Evolutionary conservation across 768 basidiomycete species (phyloP), one percentile per base, ranked within the genome.

Genomic region (Suillus ampliporus): DNA sequence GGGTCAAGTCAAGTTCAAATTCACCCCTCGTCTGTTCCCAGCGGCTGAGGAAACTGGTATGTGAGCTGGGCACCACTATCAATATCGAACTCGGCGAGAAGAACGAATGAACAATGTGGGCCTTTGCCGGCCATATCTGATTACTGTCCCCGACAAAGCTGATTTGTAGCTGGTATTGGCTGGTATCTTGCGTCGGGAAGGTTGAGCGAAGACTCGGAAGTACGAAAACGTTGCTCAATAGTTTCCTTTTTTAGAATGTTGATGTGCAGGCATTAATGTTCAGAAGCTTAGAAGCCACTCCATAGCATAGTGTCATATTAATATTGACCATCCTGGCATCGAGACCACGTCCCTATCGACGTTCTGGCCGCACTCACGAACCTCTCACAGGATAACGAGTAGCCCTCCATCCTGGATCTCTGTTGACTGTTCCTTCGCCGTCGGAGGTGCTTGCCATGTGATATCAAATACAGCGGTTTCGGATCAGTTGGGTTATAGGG

Each of bases 1-100:
- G 56, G 44, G 38, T 35, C 52, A 54, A 40, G 51, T 56, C 56
- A 54, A 54, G 53, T 26, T 48, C 26, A 48, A 10, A 77, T 86
- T 68, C 73, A 97, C 96, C 94, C 91, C 76, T 97, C 95, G 83
- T 99, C 94, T 61, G 93, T 88, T 11, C 97, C 97, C 40, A 97
- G 83, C 14, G 95, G 93, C 71, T 92, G 92, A 11, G 97, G 97
- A 72, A 97, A 98, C 77, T 99, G 95, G 76, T 97, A 96, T 46
- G 94, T 91, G 65, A 99, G 82, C 66, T 94, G 91, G 3, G 96
- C 92, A 38, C 97, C 97, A 61, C 91, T 87, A 72, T 94, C 89
- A 66, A 99, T 98, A 80, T 99, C 94, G 79, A 99, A 99, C 76
- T 99, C 97, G n/a, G 97, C 97, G 58, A 99, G 86, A 53, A 99